Percentiles rank a stretch among this genome's conserved stretches.
Conservation (phyloP, 768 basidiomycete species). For the Pholiota microspora region DNA sequence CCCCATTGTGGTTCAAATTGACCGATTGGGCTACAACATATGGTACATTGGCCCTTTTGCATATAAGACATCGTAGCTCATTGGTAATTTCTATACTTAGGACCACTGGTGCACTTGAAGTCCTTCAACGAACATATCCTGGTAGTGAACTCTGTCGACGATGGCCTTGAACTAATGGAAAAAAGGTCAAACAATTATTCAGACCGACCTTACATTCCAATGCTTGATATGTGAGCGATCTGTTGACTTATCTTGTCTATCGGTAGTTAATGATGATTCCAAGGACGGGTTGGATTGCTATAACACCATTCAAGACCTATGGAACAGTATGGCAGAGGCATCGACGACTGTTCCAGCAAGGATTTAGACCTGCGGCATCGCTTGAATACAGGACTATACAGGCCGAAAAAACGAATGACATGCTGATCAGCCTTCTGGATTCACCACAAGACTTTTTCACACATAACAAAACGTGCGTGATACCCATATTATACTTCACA, state of each 20-base stretch:
- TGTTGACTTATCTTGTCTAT: not conserved
- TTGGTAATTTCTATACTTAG: too few relatives aligned
- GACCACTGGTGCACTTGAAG: too few relatives aligned
- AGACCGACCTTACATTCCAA: conserved; percentile 17
- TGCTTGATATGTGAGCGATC: conserved; percentile 20
- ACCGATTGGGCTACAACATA: too few relatives aligned
- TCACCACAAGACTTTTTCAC: conserved; percentile 7
- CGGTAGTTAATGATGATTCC: not conserved
- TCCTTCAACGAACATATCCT: conserved; percentile 14
- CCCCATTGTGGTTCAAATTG: not conserved
- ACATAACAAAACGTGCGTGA: conserved; percentile 12
- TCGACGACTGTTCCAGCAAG: conserved; percentile 26
- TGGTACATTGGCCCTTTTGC: too few relatives aligned
- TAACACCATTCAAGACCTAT: conserved; percentile 25
- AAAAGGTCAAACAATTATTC: conserved; percentile 13
- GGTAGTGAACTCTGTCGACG: conserved; percentile 20
- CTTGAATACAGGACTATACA: conserved; percentile 22
- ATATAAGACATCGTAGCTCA: too few relatives aligned
- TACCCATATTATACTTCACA: too few relatives aligned
- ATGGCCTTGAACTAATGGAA: conserved; percentile 23
- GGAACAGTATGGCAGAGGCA: conserved; percentile 27
- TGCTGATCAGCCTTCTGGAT: conserved; percentile 9
- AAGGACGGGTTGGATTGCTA: conserved; percentile 32
- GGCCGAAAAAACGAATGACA: conserved; percentile 18
- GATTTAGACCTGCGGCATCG: conserved; percentile 20